Base-by-base conservation (phyloP, 2,329 filamentous ascomycete species). In the Pseudogymnoascus sp. region DNA sequence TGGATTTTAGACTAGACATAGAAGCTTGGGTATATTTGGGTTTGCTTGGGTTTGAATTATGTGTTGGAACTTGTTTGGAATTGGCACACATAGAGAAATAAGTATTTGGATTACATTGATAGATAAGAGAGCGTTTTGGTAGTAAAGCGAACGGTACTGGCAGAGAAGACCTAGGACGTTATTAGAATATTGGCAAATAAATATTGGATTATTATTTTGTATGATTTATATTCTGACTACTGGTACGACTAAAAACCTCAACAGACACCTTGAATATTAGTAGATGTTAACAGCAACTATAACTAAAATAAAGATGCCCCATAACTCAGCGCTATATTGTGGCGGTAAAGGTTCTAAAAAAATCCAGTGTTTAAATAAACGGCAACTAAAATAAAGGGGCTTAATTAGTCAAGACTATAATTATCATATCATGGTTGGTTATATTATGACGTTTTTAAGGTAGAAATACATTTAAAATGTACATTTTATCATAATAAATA, bases 1-100 rank as follows among this genome's bases (percentile, higher is more conserved):
- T 36, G 8, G 7, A 10, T 66, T 34, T 66, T 41, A 51, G 28
- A 62, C 23, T 16, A 62, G 51, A 57, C 25, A 57, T 57, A 34
- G 51, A 57, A 19, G 51, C 16, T 57, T 34, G 25, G 51, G 16
- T 34, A 34, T 57, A 34, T 57, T 57, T 8, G 25, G 28, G 11
- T 34, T 57, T 34, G 4, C 10, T 34, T 57, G n/a, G 25, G 10
- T 31, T 54, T 23, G 48, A 16, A 54, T 31, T 54, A 54, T 51
- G 6, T 21, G 43, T 48, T 51, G 45, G 21, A 28, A 54, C 25
- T 54, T 28, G 25, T 54, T 54, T 54, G 25, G 25, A 7, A 54
- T 19, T 31, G 25, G 48, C n/a, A 31, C 48, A 7, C 48, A 25
- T 31, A 19, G 8, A 54, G 8, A 54, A 4, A 16, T 2, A 23